phyloP scores from a whole-genome alignment of 2,329 filamentous ascomycete genomes.

The Madurella mycetomatis region DNA sequence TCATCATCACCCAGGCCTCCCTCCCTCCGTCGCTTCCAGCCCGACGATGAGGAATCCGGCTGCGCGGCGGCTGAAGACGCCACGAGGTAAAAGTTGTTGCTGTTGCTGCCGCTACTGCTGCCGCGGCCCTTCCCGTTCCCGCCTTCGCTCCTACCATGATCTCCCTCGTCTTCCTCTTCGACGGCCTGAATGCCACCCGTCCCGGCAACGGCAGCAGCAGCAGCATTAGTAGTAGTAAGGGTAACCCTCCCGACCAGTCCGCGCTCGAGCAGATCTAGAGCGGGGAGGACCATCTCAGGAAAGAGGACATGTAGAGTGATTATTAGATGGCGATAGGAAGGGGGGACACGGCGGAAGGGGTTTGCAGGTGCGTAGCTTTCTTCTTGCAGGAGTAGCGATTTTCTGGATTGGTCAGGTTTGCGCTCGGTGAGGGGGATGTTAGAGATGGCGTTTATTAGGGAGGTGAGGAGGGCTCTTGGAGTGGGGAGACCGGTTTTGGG shows the following conservation, averaged over 20 bases:
- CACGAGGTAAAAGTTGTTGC: constrained; percentile 16
- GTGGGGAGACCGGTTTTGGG: constrained; percentile 31
- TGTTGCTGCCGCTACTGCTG: not conserved
- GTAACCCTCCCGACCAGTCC: constrained; percentile 60
- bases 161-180: not conserved
- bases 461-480: constrained; percentile 43
- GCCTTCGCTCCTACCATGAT: not conserved
- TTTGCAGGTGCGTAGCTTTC: constrained; percentile 20
- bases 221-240: constrained; percentile 1
- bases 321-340: constrained; percentile 52
- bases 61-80: constrained; percentile 2
- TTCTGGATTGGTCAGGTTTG: not conserved
- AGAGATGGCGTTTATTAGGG: constrained; percentile 43
- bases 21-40: not conserved
- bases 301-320: constrained; percentile 82
- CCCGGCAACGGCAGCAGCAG: constrained; percentile 8
- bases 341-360: constrained; percentile 35
- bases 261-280: constrained; percentile 82
- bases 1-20: no score
- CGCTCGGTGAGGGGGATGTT: constrained; percentile 25
- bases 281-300: constrained; percentile 73
- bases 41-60: not conserved
- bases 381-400: not conserved
- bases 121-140: not conserved
- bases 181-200: constrained; percentile 7